Base-by-base conservation (phyloP, 2,329 filamentous ascomycete species). In the Acephala macrosclerotiorum region DNA sequence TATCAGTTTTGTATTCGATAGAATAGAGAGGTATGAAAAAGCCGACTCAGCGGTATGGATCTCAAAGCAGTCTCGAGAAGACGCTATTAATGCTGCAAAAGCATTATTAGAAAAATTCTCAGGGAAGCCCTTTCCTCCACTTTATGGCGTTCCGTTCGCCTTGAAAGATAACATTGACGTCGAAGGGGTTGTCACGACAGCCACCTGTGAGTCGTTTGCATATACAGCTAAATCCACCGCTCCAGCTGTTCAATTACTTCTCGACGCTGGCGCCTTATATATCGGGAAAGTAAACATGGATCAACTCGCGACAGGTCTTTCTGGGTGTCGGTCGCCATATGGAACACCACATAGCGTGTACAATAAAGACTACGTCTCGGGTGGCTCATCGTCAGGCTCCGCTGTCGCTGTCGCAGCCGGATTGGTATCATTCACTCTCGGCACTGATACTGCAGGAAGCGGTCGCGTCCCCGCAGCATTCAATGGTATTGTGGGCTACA, bases 281-380 rank as follows among this genome's bases (percentile, higher is more conserved):
- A 79, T 89, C 51, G 87, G 87, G 35, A 89, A 89, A 72, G 80
- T 80, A 14, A 85, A 85, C 70, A 80, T 89, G 61, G 87, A 90
- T 72, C 87, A 89, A 74, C 79, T 89, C 3, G 87, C 87, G 2
- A 89, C 87, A 0, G 87, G 87, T 0, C 79, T 89, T 2, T 85
- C 83, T 14, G 87, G 87, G 18, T 85, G 83, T 56, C 82, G 86
- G 29, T 87, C 84, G 1, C 85, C 86, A 0, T 88, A 84, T 67
- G 87, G 87, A 1, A 82, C 80, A 22, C 83, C 86, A 0, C 79
- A 83, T 25, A 87, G 84, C 62, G 79, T 86, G 0, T 87, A 80
- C 73, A 76, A 81, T 70, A 75, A 77, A 45, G 75, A 80, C n/a
- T 82, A 83, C 61, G 83, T 87, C 56, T 83, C 81, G 63, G 85